Percentiles rank a stretch among this genome's conserved stretches.
phyloP scores from a whole-genome alignment of 306 rosid species.

The Inga leiocalycina region DNA sequence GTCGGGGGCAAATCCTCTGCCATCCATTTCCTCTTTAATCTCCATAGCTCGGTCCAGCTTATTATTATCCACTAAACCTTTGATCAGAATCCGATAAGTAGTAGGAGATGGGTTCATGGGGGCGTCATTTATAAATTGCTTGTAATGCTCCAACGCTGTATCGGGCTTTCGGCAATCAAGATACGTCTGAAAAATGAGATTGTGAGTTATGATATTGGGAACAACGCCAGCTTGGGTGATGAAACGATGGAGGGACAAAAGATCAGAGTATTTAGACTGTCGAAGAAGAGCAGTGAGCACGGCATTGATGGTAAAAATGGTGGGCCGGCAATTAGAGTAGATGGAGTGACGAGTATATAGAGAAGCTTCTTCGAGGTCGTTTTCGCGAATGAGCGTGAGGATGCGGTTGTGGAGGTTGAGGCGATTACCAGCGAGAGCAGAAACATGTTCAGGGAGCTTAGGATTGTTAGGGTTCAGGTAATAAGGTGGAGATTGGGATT shows the following conservation, averaged over 20 bases:
- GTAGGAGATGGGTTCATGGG: conserved; percentile 88
- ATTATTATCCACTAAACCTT: conserved; percentile 79
- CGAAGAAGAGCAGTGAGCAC: conserved; percentile 82
- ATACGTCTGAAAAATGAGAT: conserved; percentile 86
- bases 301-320: conserved; percentile 86
- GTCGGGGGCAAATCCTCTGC: conserved; percentile 66
- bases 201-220: conserved; percentile 80
- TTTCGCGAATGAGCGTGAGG: conserved; percentile 70
- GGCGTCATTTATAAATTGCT: conserved; percentile 82
- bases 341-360: conserved; percentile 92
- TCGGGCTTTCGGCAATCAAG: conserved; percentile 91
- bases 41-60: conserved; percentile 78
- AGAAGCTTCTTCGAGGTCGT: conserved; percentile 93
- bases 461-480: conserved; percentile 81
- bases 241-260: conserved; percentile 88
- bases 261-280: conserved; percentile 84
- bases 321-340: conserved; percentile 91
- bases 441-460: conserved; percentile 78
- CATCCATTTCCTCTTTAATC: conserved; percentile 69
- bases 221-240: conserved; percentile 93
- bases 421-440: conserved; percentile 80
- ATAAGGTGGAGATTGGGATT: conserved; percentile 46
- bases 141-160: conserved; percentile 85
- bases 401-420: conserved; percentile 82
- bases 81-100: conserved; percentile 69